These are phyloP conservation scores for Stachybotrys echinatus DNA, from an alignment of 2,329 filamentous ascomycete species.

Conservation along the genomic window DNA sequence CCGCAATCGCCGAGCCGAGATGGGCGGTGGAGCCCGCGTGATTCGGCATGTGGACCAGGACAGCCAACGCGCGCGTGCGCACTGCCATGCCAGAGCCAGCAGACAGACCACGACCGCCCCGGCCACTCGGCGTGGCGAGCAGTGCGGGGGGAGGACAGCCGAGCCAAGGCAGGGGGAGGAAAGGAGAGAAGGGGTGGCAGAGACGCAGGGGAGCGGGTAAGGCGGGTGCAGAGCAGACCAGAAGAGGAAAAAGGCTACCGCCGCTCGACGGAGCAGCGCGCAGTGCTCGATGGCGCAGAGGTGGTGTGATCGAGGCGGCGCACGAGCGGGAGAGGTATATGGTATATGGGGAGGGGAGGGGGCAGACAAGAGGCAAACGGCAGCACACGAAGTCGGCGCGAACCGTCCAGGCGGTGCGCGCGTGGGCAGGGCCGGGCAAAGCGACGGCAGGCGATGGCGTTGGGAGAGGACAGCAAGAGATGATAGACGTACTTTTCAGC, in stretches of 20 bases:
- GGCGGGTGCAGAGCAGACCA: background rate
- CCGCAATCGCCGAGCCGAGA: background rate
- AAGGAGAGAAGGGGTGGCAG: background rate
- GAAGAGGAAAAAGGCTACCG: no score
- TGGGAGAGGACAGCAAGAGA: background rate
- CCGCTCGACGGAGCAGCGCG: no score
- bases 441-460: background rate
- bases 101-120: background rate
- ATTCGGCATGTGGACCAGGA: background rate
- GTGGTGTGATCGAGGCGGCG: background rate
- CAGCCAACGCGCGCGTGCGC: background rate
- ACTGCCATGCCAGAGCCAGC: background rate
- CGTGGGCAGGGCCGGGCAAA: no score
- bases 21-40: background rate
- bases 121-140: conserved; percentile 12
- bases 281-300: no score
- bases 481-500: conserved; percentile 54
- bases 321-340: background rate
- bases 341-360: no score
- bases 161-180: background rate
- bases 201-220: background rate
- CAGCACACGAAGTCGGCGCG: background rate
- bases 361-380: background rate
- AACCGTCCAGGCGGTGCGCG: no score
- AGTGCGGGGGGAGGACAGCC: conserved; percentile 6